phyloP scores from a whole-genome alignment of 176 grass and related monocot genomes.

The Hyparrhenia diplandra region DNA sequence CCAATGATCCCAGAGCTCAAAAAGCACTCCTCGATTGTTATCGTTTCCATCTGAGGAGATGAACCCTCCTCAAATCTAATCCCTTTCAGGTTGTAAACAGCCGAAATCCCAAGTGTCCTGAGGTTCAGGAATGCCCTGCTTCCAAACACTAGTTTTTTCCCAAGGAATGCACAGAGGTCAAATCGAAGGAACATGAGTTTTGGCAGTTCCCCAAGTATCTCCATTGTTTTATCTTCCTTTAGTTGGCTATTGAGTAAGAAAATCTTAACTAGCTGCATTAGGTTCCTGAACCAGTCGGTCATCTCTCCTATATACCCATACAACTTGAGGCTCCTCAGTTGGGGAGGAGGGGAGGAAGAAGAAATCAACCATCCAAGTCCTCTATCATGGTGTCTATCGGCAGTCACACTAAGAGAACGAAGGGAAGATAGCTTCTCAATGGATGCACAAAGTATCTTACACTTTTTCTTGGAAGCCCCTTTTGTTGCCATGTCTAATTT shows the following conservation, averaged over 20 bases:
- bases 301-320: neutral
- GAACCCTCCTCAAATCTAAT: neutral
- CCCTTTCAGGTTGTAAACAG: fast-evolving
- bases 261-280: slow-evolving; percentile 1
- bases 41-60: neutral
- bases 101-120: fast-evolving
- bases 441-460: neutral
- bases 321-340: neutral
- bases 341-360: neutral
- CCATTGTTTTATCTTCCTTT: neutral
- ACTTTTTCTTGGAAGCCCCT: neutral
- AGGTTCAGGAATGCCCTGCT: neutral
- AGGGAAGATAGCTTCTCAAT: slow-evolving; percentile 5
- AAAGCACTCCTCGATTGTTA: fast-evolving
- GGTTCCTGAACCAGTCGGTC: neutral
- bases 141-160: neutral
- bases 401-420: neutral
- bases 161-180: fast-evolving
- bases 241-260: fast-evolving
- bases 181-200: neutral
- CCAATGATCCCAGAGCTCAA: neutral
- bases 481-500: neutral
- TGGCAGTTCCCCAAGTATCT: neutral
- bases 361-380: neutral
- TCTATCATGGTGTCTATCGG: neutral